phyloP scores from a whole-genome alignment of 345 rosid species.

The Camelina neglecta region DNA sequence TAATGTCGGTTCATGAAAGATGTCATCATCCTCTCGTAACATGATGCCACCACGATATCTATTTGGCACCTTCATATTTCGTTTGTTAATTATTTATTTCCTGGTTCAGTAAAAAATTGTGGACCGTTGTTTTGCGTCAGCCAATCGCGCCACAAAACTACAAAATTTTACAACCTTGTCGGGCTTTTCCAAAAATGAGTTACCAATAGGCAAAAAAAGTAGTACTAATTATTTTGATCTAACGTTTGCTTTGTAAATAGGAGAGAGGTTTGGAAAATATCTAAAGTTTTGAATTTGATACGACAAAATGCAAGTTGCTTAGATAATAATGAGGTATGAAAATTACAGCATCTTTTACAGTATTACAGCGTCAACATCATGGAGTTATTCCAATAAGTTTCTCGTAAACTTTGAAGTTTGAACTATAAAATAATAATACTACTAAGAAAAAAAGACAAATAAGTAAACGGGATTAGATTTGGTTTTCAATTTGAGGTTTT shows the following conservation, averaged over 20 bases:
- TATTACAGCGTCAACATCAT: slow-evolving; percentile 20
- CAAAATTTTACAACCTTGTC: slow-evolving; percentile 33
- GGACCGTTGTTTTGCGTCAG: slow-evolving; percentile 37
- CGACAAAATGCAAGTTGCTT: slow-evolving; percentile 14
- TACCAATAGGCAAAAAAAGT: slow-evolving; percentile 4
- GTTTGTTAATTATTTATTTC: background rate
- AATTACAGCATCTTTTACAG: background rate
- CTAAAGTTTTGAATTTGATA: background rate
- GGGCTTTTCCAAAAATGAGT: slow-evolving; percentile 14
- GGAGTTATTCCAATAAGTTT: slow-evolving; percentile 2
- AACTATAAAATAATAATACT: background rate
- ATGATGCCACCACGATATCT: slow-evolving; percentile 33
- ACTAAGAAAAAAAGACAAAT: background rate
- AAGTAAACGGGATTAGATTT: background rate
- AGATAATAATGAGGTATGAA: background rate
- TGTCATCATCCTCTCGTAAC: slow-evolving; percentile 41
- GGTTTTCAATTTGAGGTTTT: background rate
- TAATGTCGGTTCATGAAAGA: slow-evolving; percentile 24
- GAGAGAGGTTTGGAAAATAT: background rate
- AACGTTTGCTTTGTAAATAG: slow-evolving; percentile 13
- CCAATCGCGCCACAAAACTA: slow-evolving; percentile 33
- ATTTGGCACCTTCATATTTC: slow-evolving; percentile 16
- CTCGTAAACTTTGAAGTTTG: background rate
- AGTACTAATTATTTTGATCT: slow-evolving; percentile 5
- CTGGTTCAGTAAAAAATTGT: background rate